Evolutionary conservation across 1,284 basidiomycete genomes (phyloP), one percentile per base, ranked within the genome.

Genomic region (Papiliotrema fonsecae): DNA sequence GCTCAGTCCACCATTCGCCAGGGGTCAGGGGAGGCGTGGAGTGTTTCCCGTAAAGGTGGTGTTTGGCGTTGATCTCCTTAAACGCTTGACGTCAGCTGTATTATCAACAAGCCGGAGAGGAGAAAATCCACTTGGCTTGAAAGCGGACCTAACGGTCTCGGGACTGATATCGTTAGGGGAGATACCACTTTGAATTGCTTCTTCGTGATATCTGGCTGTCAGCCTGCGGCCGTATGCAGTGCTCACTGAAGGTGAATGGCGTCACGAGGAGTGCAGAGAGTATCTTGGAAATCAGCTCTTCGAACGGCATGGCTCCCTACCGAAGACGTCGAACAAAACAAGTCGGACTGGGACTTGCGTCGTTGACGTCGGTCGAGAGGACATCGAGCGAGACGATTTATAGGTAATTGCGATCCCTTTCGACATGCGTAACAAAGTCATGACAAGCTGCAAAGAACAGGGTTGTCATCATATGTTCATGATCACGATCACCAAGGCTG

Each of bases 311-410:
- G 27, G 25, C 13, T 11, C 32, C 16, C 13, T 31, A 69, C 71
- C 72, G 36, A 75, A 73, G 13, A 70, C 67, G 52, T 74, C 72
- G 38, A 74, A 74, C 4, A 75, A 60, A 30, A 75, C 70, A 34
- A 75, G 57, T 7, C 69, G 60, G 27, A 75, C 59, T n/a, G 57
- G 62, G 31, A 19, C n/a, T n/a, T n/a, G n/a, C n/a, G n/a, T n/a
- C n/a, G n/a, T n/a, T n/a, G n/a, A n/a, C n/a, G n/a, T n/a, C n/a
- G n/a, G n/a, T n/a, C n/a, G n/a, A n/a, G n/a, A n/a, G n/a, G n/a
- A n/a, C n/a, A n/a, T n/a, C n/a, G n/a, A n/a, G n/a, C n/a, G n/a
- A n/a, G n/a, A n/a, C n/a, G n/a, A n/a, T n/a, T n/a, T n/a, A n/a
- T n/a, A n/a, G n/a, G n/a, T n/a, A n/a, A n/a, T n/a, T n/a, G n/a